Evolutionary conservation across 331 rosid species (phyloP).

Genomic region (Rosa hybrid): DNA sequence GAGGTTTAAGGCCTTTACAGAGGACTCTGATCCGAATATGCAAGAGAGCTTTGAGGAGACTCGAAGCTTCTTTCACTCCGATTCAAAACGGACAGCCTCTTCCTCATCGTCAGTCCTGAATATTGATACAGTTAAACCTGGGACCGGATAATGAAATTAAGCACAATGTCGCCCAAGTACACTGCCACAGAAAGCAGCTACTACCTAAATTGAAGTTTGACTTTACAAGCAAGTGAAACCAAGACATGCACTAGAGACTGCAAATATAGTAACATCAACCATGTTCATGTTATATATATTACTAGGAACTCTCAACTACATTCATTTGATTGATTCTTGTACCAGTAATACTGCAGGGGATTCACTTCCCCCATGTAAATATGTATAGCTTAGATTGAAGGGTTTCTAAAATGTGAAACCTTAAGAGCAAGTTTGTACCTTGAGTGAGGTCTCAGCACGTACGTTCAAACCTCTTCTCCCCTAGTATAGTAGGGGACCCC

Average conservation of each 20-base stretch:
- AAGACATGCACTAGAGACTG: background rate
- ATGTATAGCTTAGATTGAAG: no score
- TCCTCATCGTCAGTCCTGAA: background rate
- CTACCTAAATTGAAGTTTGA: background rate
- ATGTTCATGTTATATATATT: background rate
- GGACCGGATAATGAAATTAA: background rate
- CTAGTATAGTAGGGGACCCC: no score
- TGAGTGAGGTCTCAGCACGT: no score
- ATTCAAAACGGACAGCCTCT: conserved; percentile 9
- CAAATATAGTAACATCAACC: background rate
- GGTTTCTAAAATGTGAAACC: background rate
- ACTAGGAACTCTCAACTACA: background rate
- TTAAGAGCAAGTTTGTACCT: no score
- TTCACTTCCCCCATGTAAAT: background rate
- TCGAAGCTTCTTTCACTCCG: background rate
- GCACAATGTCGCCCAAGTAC: background rate
- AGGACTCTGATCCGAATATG: background rate
- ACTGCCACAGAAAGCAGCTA: background rate
- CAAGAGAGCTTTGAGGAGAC: background rate
- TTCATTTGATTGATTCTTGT: background rate
- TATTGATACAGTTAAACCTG: background rate
- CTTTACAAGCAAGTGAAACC: background rate
- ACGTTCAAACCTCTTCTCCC: no score
- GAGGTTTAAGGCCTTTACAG: conserved; percentile 16
- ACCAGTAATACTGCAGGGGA: background rate